phyloP scores from a whole-genome alignment of 2,329 filamentous ascomycete genomes.

The Pyrenophora teres region DNA sequence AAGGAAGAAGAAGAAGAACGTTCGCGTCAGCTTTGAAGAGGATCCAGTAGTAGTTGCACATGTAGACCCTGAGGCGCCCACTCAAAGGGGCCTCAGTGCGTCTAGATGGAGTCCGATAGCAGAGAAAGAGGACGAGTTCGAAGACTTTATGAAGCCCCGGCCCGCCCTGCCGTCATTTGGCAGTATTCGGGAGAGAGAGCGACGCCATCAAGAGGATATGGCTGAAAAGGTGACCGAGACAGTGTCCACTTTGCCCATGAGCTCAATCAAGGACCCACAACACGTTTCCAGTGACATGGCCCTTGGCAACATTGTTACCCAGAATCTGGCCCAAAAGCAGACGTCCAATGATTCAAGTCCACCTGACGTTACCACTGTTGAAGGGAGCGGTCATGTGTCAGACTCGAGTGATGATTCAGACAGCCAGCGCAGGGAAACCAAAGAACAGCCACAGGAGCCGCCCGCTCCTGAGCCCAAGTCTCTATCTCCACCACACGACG shows the following conservation, averaged over 20 bases:
- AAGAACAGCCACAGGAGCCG: conserved; percentile 13
- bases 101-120: conserved; percentile 52
- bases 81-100: conserved; percentile 28
- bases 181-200: conserved; percentile 69
- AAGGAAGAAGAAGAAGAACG: conserved; percentile 62
- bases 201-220: conserved; percentile 53
- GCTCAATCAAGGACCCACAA: conserved; percentile 45
- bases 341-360: conserved; percentile 65
- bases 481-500: conserved; percentile 25
- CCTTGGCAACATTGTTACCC: conserved; percentile 60
- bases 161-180: conserved; percentile 76
- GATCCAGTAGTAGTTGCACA: conserved; percentile 58
- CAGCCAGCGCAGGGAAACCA: conserved; percentile 15
- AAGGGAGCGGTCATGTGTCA: conserved; percentile 67
- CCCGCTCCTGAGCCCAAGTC: conserved; percentile 36
- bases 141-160: conserved; percentile 71
- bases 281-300: conserved; percentile 65
- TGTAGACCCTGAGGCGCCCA: conserved; percentile 24
- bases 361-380: conserved; percentile 71
- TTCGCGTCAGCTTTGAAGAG: conserved; percentile 80
- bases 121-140: conserved; percentile 64
- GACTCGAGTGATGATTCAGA: conserved; percentile 53
- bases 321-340: conserved; percentile 58
- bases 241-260: conserved; percentile 36
- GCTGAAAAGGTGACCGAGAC: conserved; percentile 59